A percentile compares a stretch with the other conserved stretches of the same genome.
phyloP scores from a whole-genome alignment of 2,329 filamentous ascomycete species.

The Aspergillus quadricinctus region DNA sequence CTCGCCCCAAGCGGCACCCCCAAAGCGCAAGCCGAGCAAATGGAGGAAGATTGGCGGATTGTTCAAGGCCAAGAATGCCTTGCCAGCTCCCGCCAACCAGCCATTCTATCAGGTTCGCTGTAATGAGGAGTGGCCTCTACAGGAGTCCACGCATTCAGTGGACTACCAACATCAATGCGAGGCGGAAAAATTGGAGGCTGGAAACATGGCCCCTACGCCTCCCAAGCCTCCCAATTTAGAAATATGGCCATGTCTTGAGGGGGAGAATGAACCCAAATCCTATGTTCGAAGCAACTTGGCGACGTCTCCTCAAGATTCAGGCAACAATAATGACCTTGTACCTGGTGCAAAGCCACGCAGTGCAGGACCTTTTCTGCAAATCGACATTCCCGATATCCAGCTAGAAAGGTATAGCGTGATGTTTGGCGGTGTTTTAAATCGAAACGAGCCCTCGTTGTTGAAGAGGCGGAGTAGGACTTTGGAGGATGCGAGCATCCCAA shows the following conservation, averaged over 20 bases:
- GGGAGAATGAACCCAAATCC: constrained; percentile 13
- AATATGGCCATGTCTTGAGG: constrained; percentile 20
- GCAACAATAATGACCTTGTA: constrained; percentile 4
- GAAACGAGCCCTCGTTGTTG: constrained; percentile 35
- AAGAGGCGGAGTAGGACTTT: constrained; percentile 35
- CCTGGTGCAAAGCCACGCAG: constrained; percentile 3
- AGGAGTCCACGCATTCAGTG: constrained; percentile 18
- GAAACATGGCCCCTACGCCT: background rate
- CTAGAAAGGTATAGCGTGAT: constrained; percentile 92
- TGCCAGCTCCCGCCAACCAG: constrained; percentile 17
- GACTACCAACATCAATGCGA: constrained; percentile 9
- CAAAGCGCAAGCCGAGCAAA: constrained; percentile 38
- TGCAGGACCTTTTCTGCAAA: constrained; percentile 52
- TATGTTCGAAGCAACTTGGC: constrained; percentile 18
- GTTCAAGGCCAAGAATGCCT: constrained; percentile 36
- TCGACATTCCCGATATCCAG: constrained; percentile 74
- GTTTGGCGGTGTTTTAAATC: constrained; percentile 70
- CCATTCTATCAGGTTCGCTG: constrained; percentile 27
- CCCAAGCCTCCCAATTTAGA: constrained; percentile 10
- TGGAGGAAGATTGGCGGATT: constrained; percentile 46
- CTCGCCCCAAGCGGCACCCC: constrained; percentile 7
- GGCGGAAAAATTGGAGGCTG: background rate
- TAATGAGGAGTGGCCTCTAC: constrained; percentile 17
- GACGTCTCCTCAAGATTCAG: background rate
- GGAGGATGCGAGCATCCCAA: constrained; percentile 52